Conservation (phyloP, 1,284 basidiomycete species). For the Ceratobasidium sp. region DNA sequence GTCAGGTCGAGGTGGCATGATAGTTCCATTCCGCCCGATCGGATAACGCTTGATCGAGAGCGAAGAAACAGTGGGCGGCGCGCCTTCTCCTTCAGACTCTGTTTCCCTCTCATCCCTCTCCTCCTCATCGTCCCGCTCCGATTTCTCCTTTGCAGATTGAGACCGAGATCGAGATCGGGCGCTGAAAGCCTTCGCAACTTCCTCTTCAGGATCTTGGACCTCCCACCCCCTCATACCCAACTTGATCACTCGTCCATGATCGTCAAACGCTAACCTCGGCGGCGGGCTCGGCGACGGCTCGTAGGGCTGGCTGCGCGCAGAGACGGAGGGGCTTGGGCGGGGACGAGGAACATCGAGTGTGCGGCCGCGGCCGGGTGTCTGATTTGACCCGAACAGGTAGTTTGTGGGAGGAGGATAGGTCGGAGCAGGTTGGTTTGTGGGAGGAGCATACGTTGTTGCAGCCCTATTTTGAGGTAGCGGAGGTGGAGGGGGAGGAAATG, state of each 20-base stretch:
- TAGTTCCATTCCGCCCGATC: too few species aligned
- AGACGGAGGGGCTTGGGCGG: background rate
- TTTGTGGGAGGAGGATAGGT: background rate
- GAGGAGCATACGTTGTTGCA: too few species aligned
- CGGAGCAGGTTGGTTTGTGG: background rate
- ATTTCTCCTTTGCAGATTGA: too few species aligned
- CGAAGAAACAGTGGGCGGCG: too few species aligned
- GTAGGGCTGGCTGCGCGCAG: slow-evolving; percentile 8
- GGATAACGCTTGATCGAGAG: too few species aligned
- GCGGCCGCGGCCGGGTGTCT: too few species aligned
- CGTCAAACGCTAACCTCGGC: slow-evolving; percentile 24
- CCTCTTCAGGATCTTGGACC: background rate
- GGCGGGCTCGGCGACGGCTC: slow-evolving; percentile 24
- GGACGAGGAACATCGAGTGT: background rate
- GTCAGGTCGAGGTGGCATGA: too few species aligned
- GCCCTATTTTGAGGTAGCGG: background rate
- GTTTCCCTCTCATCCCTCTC: too few species aligned
- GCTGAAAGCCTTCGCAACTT: background rate
- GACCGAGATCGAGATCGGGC: too few species aligned
- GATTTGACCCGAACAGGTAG: background rate
- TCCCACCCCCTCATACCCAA: slow-evolving; percentile 33
- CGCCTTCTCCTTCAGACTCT: too few species aligned
- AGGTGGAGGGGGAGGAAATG: background rate
- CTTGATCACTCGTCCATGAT: slow-evolving; percentile 12
- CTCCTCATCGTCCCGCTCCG: too few species aligned